Evolutionary conservation across 2,329 filamentous ascomycete genomes (phyloP), one percentile per base, ranked within the genome.

Genomic region (Fusarium nisikadoi): DNA sequence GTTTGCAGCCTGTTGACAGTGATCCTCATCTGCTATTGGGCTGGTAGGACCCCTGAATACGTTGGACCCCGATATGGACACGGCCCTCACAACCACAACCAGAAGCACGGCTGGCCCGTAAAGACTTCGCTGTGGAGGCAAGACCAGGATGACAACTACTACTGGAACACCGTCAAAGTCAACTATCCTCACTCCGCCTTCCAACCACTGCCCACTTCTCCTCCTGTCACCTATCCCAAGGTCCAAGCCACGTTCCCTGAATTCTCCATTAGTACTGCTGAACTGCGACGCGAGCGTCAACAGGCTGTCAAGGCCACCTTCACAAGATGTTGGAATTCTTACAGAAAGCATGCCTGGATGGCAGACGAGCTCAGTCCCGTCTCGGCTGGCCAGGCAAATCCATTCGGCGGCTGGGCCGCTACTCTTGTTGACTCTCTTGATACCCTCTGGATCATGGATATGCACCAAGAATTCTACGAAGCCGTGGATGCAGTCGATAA

Each of bases 401-500:
- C 88, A 38, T 92, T 91, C 79, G 89, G 88, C 19, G 91, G 90
- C 29, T 92, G 90, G 90, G 89, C 88, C 11, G 90, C 90, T 8
- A 92, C 90, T 10, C 81, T 92, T 62, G 89, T 92, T n/a, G 90
- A 92, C 77, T 83, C 88, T 6, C 83, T 92, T 57, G 92, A 93
- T 77, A 90, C 89, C n/a, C 83, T 94, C 19, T 93, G 91, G 91
- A 91, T 93, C 71, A 90, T 93, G 87, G 91, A 87, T 8, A 73
- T 93, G 77, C 86, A 86, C 68, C 83, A 87, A 1, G 91, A 93
- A 64, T 94, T 93, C 75, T 84, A 88, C 36, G 84, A 88, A 71
- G 91, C 91, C 4, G 88, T 91, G 6, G 81, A 84, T 57, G 88
- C 88, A 3, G 86, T 90, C 10, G 82, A 86, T 19, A 75, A 75